A percentile compares a stretch with the other conserved stretches of the same genome.
Conservation (phyloP, 2,329 filamentous ascomycete species). For the Dryadomyces sulphureus region DNA sequence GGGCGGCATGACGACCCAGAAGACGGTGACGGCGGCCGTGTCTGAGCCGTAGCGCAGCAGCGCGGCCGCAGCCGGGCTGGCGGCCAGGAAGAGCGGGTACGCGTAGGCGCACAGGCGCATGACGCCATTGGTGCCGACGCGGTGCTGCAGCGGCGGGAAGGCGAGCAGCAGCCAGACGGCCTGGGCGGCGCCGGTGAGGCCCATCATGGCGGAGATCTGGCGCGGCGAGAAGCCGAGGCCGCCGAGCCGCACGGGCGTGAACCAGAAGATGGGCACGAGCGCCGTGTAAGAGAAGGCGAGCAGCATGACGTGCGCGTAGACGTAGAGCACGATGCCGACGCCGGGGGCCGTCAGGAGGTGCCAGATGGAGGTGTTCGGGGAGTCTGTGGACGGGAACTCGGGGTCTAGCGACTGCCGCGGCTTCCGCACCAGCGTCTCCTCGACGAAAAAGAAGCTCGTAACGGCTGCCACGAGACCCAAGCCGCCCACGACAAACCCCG, state of each 20-base stretch:
- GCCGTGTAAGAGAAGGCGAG: constrained; percentile 61
- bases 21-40: constrained; percentile 20
- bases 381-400: neutral
- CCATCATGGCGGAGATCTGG: constrained; percentile 54
- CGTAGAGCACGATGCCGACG: constrained; percentile 48
- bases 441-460: constrained; percentile 38
- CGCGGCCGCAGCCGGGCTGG: constrained; percentile 37
- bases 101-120: constrained; percentile 39
- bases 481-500: constrained; percentile 40
- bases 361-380: constrained; percentile 23
- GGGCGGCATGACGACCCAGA: constrained; percentile 39
- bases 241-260: constrained; percentile 44
- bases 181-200: constrained; percentile 48
- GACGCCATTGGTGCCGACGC: constrained; percentile 50
- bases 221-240: constrained; percentile 48
- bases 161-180: constrained; percentile 55
- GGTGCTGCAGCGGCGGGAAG: constrained; percentile 54
- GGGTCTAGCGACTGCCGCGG: neutral
- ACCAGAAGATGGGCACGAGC: constrained; percentile 54
- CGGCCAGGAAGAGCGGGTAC: constrained; percentile 51
- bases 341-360: constrained; percentile 47
- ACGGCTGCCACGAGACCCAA: constrained; percentile 39
- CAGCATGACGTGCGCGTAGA: constrained; percentile 52
- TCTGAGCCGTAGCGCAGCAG: constrained; percentile 32
- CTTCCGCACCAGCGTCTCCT: constrained; percentile 39